Evolutionary conservation across 129 eudicot species (phyloP).

Genomic region (Gnaphalium uliginosum): DNA sequence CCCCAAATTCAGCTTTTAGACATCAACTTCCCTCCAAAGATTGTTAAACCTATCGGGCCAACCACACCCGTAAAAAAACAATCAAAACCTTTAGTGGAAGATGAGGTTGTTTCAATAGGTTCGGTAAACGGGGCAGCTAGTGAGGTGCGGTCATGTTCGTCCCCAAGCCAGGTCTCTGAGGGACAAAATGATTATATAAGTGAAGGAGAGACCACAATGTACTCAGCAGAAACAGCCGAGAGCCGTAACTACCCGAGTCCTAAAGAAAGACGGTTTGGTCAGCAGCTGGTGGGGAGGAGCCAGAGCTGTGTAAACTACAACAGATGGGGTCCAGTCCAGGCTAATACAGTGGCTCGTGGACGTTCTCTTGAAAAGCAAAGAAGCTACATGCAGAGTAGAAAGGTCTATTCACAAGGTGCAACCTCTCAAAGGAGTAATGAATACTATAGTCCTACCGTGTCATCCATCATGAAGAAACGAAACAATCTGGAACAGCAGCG

Average conservation of each 20-base stretch:
- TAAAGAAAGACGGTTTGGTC: conserved; percentile 46
- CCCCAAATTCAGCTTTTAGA: conserved; percentile 67
- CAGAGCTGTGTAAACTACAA: conserved; percentile 90
- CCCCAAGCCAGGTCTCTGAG: conserved; percentile 40
- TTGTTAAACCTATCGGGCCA: conserved; percentile 39
- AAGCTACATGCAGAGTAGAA: conserved; percentile 73
- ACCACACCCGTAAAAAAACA: conserved; percentile 29
- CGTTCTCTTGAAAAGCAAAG: conserved; percentile 60
- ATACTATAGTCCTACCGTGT: conserved; percentile 86
- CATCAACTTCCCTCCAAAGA: conserved; percentile 71
- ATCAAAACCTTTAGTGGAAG: conserved; percentile 37
- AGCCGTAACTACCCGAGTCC: conserved; percentile 90
- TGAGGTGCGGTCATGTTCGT: conserved; percentile 55
- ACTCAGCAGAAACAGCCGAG: conserved; percentile 97
- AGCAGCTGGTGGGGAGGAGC: conserved; percentile 83
- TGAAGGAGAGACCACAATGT: conserved; percentile 93
- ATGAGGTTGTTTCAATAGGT: conserved; percentile 51
- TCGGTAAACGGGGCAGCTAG: conserved; percentile 51
- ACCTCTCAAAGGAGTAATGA: conserved; percentile 74
- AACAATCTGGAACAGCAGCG: conserved; percentile 66
- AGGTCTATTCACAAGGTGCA: conserved; percentile 78
- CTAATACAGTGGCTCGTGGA: conserved; percentile 64
- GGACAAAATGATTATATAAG: conserved; percentile 65
- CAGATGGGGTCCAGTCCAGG: conserved; percentile 80
- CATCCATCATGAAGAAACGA: conserved; percentile 90